phyloP scores from a whole-genome alignment of 441 rosid species.

The Mallotus japonicus region DNA sequence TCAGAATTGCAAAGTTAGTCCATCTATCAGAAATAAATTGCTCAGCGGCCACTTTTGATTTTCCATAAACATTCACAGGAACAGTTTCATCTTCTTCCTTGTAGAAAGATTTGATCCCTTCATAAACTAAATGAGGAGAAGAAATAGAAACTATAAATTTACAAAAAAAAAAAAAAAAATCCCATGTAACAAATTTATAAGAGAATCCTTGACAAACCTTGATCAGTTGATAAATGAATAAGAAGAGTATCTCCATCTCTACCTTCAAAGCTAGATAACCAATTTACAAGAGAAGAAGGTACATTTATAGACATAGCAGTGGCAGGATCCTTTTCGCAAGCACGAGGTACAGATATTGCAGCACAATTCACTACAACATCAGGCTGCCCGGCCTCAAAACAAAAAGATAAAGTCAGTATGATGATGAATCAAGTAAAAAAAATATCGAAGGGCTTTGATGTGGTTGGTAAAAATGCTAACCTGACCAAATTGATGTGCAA shows the following conservation, averaged over 20 bases:
- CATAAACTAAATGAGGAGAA: conserved; percentile 47
- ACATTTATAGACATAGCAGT: conserved; percentile 66
- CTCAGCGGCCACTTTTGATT: conserved; percentile 86
- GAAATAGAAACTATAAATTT: not conserved
- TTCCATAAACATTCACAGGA: conserved; percentile 82
- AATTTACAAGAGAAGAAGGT: conserved; percentile 63
- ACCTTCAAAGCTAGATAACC: conserved; percentile 51
- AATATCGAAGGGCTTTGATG: not conserved
- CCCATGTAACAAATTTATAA: too few species aligned
- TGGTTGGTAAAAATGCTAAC: conserved; percentile 21
- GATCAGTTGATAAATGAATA: conserved; percentile 86
- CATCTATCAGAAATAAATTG: conserved; percentile 51
- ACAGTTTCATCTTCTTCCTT: conserved; percentile 77
- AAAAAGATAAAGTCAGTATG: not conserved
- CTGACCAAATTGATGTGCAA: conserved; percentile 63
- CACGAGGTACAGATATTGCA: conserved; percentile 79
- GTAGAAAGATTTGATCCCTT: conserved; percentile 78
- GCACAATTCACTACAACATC: conserved; percentile 84
- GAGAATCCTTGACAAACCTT: conserved; percentile 40
- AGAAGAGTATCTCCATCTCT: conserved; percentile 42
- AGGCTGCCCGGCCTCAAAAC: conserved; percentile 47
- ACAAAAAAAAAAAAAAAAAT: not conserved
- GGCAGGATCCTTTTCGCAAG: conserved; percentile 69
- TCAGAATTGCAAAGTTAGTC: conserved; percentile 63
- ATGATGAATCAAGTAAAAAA: not conserved